A percentile compares a stretch with the other conserved stretches of the same genome.
Conservation (phyloP, 1,284 basidiomycete species). For the Cryptococcus sp. region DNA sequence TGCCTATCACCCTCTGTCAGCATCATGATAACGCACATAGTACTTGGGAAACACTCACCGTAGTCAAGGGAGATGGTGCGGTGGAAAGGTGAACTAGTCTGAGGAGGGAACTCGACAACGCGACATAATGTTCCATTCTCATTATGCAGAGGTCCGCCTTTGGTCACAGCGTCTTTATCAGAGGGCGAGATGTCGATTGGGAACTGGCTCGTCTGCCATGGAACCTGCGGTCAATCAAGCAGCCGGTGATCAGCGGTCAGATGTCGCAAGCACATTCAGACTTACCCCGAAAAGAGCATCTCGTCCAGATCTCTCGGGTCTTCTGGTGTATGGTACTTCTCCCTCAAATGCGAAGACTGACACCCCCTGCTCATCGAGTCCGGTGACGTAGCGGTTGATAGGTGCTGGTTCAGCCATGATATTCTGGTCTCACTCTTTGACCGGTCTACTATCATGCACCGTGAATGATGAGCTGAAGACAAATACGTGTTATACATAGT, state of each 20-base stretch:
- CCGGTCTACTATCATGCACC: too few species aligned
- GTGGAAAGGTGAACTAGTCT: neutral
- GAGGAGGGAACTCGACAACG: conserved; percentile 1
- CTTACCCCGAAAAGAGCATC: neutral
- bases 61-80: neutral
- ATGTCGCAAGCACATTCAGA: neutral
- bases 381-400: neutral
- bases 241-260: too few species aligned
- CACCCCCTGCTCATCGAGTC: neutral
- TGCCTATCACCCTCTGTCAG: neutral
- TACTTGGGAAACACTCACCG: neutral
- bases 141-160: neutral
- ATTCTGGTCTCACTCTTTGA: too few species aligned
- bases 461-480: too few species aligned
- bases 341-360: neutral
- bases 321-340: neutral
- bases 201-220: neutral
- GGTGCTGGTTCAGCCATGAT: neutral
- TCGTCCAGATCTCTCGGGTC: neutral
- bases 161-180: neutral
- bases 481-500: too few species aligned
- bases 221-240: neutral
- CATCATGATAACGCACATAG: too few species aligned
- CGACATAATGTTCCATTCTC: neutral
- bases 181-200: neutral